Base-by-base conservation (phyloP, 1,139 yeast species). In the Yarrowia galli region DNA sequence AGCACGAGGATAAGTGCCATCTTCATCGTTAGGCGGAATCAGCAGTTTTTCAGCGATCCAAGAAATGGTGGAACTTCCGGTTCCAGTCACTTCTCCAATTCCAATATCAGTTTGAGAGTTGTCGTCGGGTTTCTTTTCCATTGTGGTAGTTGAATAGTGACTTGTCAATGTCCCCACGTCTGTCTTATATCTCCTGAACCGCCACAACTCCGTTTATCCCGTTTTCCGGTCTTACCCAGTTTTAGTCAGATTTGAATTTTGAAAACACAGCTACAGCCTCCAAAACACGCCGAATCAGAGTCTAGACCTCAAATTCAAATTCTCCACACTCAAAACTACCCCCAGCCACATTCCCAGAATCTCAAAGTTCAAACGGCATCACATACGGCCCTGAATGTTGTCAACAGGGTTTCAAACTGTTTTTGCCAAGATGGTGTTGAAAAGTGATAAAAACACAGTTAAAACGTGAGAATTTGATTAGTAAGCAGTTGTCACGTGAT, bases 31-130 rank as follows among this genome's bases (percentile, higher is more conserved):
- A 5, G 65, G 65, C 4, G 65, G 51, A 43, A 60, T 60, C 9
- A 43, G 53, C 53, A 60, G 42, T 22, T 60, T 42, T 18, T 60
- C 65, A 0, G 65, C 65, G 20, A 60, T 53, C 60, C 60, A 53
- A 16, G 60, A 15, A 1, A 53, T 5, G 6, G 60, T 53, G 12
- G 28, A 18, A n/a, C n/a, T n/a, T n/a, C n/a, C n/a, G n/a, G n/a
- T n/a, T n/a, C 60, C 60, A 2, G 60, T 53, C 32, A 53, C 60
- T 18, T 53, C 60, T 16, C 60, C 60, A n/a, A 53, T 36, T 7
- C 60, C 60, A 15, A 53, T 35, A 10, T 53, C 60, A 12, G 22
- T 13, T 16, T 36, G 42, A 16, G 28, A 23, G 45, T 16, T 16
- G 35, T 35, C 20, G 10, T 53, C 45, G 20, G 42, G 0, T 38